Percentiles rank a stretch among this genome's conserved stretches.
Conservation (phyloP, 2,329 filamentous ascomycete species). For the Aspergillus sp. region DNA sequence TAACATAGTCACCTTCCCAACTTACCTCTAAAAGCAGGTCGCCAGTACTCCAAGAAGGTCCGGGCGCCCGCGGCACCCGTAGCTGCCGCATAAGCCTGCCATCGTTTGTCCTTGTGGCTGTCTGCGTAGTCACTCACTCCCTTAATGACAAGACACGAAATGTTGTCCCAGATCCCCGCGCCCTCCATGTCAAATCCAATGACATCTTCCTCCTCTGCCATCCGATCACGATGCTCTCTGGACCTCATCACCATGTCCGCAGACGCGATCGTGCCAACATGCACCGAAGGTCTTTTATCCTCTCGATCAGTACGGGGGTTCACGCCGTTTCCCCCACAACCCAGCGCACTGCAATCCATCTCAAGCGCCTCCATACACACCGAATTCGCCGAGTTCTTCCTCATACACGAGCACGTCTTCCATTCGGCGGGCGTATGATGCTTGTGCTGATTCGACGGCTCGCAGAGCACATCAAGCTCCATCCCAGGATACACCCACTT, state of each 20-base stretch:
- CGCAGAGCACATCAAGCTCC: background rate
- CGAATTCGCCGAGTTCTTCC: background rate
- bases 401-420: background rate
- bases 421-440: background rate
- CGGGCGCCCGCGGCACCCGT: background rate
- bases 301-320: background rate
- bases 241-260: slow-evolving; percentile 2
- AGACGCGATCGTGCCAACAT: slow-evolving; percentile 4
- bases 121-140: background rate
- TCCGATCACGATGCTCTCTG: background rate
- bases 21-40: background rate
- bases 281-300: background rate
- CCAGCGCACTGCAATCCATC: background rate
- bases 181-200: background rate
- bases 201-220: background rate
- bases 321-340: background rate
- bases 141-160: background rate
- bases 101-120: background rate
- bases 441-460: slow-evolving; percentile 2
- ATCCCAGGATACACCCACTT: background rate
- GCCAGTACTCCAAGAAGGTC: background rate
- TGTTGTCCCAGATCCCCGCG: background rate
- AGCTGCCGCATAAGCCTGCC: background rate
- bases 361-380: background rate
- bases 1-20: background rate